phyloP scores from a whole-genome alignment of 2,329 filamentous ascomycete genomes.

The Aspergillus alliaceus region DNA sequence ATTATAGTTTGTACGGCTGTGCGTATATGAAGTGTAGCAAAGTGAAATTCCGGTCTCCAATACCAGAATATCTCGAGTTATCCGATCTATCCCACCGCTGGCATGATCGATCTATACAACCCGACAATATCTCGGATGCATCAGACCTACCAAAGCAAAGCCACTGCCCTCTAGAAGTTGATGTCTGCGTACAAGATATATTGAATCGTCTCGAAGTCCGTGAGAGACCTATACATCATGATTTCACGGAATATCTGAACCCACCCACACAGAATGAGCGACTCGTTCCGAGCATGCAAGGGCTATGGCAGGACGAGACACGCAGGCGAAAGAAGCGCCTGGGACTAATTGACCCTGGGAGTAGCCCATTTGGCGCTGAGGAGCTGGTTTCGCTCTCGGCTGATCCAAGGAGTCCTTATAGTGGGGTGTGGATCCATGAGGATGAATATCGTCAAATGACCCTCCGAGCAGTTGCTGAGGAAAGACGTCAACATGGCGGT shows the following conservation, averaged over 20 bases:
- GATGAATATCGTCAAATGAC: slow-evolving; percentile 74
- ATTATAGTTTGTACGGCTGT: slow-evolving; percentile 96
- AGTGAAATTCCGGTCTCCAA: slow-evolving; percentile 70
- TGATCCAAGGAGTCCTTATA: slow-evolving; percentile 68
- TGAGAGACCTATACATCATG: slow-evolving; percentile 78
- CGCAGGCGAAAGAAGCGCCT: slow-evolving; percentile 72
- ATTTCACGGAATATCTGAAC: slow-evolving; percentile 72
- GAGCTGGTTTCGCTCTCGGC: slow-evolving; percentile 87
- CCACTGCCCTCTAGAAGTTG: slow-evolving; percentile 85
- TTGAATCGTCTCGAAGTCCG: slow-evolving; percentile 75
- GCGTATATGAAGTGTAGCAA: slow-evolving; percentile 75
- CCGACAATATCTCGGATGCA: slow-evolving; percentile 61
- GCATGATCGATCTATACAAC: slow-evolving; percentile 72
- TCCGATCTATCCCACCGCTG: slow-evolving; percentile 66
- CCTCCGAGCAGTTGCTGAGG: slow-evolving; percentile 61
- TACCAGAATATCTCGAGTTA: slow-evolving; percentile 69
- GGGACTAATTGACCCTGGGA: slow-evolving; percentile 62
- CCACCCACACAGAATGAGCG: slow-evolving; percentile 70
- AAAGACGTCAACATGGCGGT: slow-evolving; percentile 53
- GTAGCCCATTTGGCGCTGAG: slow-evolving; percentile 77
- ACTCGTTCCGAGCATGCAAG: slow-evolving; percentile 89
- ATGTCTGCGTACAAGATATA: slow-evolving; percentile 86
- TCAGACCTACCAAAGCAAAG: slow-evolving; percentile 71
- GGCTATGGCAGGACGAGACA: slow-evolving; percentile 88
- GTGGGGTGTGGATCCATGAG: slow-evolving; percentile 91